Base-by-base conservation (phyloP, 1,284 basidiomycete genomes). In the Ustilago tritici region DNA sequence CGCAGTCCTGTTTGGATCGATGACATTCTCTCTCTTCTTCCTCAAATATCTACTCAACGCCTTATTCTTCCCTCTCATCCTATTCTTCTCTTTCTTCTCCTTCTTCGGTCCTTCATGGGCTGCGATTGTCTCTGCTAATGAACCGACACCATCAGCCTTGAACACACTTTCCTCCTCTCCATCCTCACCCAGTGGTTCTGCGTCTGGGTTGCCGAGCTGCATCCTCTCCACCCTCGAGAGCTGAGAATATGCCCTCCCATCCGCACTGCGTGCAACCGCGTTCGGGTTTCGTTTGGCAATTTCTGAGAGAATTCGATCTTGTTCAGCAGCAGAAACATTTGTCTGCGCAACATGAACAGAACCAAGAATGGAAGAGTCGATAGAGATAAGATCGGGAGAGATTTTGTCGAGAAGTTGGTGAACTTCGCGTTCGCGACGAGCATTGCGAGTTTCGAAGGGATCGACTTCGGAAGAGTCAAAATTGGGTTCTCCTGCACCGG, bases 381-480 rank as follows among this genome's bases (percentile, higher is more conserved):
- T 89, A 0, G 93, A 90, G 82, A 99, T 99, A 88, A 97, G 91
- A 76, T 98, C 95, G 4, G 95, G 92, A 88, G 93, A 93, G 73
- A 98, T 92, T 93, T 98, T 99, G 87, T 99, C 96, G 78, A 99
- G 87, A 38, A 99, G 89, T 47, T 89, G 89, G 84, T 93, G 92
- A 76, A 99, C 95, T 87, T 99, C 97, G 72, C 94, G 89, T 88
- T 99, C 97, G 57, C 93, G 89, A 65, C 95, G 88, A 17, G 92
- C 89, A 69, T 91, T 92, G 87, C 91, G 92, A 79, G 92, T 91
- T 87, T 99, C 95, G 88, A 92, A 98, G 4, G 96, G 95, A 90
- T 99, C 95, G 0, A 94, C 93, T 87, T 99, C 96, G 28, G 89
- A 87, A 66, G 93, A 93, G 87, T 99, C 96, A 85, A 95, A 98